phyloP scores from a whole-genome alignment of 805 yeast genomes.

The baker's yeast (Saccharomyces cerevisiae) region DNA sequence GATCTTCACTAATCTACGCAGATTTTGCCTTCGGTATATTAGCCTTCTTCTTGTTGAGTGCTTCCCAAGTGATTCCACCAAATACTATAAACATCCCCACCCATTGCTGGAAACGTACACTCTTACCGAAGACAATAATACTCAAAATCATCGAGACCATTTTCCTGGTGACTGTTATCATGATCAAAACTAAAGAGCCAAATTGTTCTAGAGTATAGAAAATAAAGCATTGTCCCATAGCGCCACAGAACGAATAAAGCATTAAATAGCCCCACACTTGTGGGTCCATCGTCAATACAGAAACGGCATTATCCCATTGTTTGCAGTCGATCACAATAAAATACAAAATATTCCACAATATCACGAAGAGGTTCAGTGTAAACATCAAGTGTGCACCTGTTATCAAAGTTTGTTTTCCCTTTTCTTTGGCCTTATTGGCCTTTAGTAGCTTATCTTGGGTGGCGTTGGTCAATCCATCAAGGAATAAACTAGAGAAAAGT shows the following conservation, averaged over 20 bases:
- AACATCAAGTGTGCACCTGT: slow-evolving; percentile 89
- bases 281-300: slow-evolving; percentile 35
- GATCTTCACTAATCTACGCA: neutral
- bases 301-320: slow-evolving; percentile 31
- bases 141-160: slow-evolving; percentile 92
- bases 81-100: slow-evolving; percentile 72
- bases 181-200: slow-evolving; percentile 77
- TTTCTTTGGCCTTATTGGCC: slow-evolving; percentile 8
- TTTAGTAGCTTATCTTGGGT: slow-evolving; percentile 82
- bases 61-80: slow-evolving; percentile 78
- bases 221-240: slow-evolving; percentile 91
- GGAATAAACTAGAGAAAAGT: slow-evolving; percentile 52
- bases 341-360: slow-evolving; percentile 43
- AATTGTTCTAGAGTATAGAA: slow-evolving; percentile 75
- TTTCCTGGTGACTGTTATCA: slow-evolving; percentile 92
- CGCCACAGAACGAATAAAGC: slow-evolving; percentile 69
- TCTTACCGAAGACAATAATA: slow-evolving; percentile 81
- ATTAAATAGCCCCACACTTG: slow-evolving; percentile 50
- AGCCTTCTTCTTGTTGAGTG: slow-evolving; percentile 37
- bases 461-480: slow-evolving; percentile 90
- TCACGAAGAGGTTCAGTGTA: slow-evolving; percentile 43
- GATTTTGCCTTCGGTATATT: neutral
- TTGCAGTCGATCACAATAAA: slow-evolving; percentile 25
- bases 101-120: slow-evolving; percentile 60
- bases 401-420: slow-evolving; percentile 31